Evolutionary conservation across 139 green algal genomes (phyloP).

Genomic region (Ettlia oleoabundans): DNA sequence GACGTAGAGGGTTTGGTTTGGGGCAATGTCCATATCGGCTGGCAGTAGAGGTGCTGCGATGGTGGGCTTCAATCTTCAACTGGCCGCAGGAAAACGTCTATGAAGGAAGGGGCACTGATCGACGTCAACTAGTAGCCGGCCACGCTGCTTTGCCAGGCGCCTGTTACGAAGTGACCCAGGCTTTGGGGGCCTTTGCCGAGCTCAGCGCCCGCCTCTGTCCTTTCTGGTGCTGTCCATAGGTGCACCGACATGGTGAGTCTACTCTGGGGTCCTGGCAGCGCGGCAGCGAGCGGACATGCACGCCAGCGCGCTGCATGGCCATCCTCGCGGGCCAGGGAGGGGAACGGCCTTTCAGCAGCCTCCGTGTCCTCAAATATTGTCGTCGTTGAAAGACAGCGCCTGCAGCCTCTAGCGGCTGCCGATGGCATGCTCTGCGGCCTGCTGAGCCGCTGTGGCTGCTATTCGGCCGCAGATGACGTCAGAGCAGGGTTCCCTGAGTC

Average conservation of each 20-base stretch:
- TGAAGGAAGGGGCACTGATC: too few species aligned
- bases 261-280: background rate
- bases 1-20: slow-evolving; percentile 95
- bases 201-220: background rate
- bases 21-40: slow-evolving; percentile 65
- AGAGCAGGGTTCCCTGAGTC: too few species aligned
- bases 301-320: background rate
- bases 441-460: background rate
- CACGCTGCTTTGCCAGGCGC: too few species aligned
- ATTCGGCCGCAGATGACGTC: too few species aligned
- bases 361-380: background rate
- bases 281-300: background rate
- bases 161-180: background rate
- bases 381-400: background rate
- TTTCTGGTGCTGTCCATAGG: background rate
- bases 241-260: slow-evolving; percentile 17
- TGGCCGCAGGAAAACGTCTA: too few species aligned
- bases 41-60: background rate
- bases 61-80: too few species aligned
- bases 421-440: slow-evolving; percentile 20
- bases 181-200: background rate
- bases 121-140: too few species aligned
- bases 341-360: background rate
- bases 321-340: background rate
- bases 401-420: background rate